Evolutionary conservation across 169 alveolate species (phyloP).

Genomic region (Perkinsus chesapeaki): DNA sequence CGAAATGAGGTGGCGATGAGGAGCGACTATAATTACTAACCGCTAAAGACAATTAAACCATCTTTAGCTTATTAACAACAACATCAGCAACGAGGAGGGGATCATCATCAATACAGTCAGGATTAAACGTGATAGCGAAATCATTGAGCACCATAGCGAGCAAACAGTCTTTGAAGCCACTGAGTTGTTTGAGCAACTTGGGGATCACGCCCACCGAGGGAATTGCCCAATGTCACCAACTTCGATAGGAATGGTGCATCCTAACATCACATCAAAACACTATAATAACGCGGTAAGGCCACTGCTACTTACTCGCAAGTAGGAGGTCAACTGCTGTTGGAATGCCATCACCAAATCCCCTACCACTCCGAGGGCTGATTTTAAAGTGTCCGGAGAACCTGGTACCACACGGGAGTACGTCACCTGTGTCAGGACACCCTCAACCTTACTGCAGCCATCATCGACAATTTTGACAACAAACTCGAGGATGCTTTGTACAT

Average conservation of each 20-base stretch:
- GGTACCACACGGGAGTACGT: neutral
- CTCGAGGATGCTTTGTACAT: conserved; percentile 57
- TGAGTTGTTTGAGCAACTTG: neutral
- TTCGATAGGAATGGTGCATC: neutral
- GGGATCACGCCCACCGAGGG: neutral
- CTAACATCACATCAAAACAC: neutral
- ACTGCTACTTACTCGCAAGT: neutral
- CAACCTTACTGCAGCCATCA: neutral
- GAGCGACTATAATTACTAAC: neutral
- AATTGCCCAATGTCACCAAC: neutral
- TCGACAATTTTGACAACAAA: conserved; percentile 22
- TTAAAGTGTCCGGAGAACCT: neutral
- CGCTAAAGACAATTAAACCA: too few relatives aligned
- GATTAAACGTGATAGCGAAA: neutral
- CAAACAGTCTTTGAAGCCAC: neutral
- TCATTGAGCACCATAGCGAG: neutral
- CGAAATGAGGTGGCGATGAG: neutral
- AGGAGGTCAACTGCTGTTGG: neutral
- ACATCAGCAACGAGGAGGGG: too few relatives aligned
- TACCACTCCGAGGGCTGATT: neutral
- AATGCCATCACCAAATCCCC: neutral
- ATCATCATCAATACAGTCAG: neutral
- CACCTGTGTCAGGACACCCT: neutral
- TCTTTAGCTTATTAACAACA: too few relatives aligned
- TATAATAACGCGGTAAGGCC: neutral